Percentiles rank a stretch among this genome's conserved stretches.
phyloP scores from a whole-genome alignment of 768 basidiomycete genomes.

The Suillus spraguei region DNA sequence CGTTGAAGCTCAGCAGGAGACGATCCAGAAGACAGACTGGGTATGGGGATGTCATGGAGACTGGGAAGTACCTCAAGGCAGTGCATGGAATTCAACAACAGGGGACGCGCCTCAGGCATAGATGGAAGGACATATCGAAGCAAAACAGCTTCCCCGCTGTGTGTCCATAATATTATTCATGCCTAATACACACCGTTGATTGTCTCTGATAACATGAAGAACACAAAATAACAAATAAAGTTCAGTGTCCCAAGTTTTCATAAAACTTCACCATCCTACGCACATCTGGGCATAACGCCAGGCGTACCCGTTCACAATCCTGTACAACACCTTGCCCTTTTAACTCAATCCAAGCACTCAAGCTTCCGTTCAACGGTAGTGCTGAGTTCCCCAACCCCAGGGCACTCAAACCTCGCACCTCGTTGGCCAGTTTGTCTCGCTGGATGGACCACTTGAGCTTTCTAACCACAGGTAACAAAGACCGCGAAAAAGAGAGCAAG shows the following conservation, averaged over 20 bases:
- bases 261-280: conserved; percentile 61
- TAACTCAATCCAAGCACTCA: conserved; percentile 59
- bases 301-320: conserved; percentile 65
- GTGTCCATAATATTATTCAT: not conserved
- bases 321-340: conserved; percentile 50
- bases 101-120: not conserved
- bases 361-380: conserved; percentile 35
- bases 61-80: conserved; percentile 54
- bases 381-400: conserved; percentile 22
- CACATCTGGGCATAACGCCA: conserved; percentile 70
- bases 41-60: conserved; percentile 72
- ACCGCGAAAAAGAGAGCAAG: conserved; percentile 55
- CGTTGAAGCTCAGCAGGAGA: conserved; percentile 66
- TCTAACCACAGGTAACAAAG: conserved; percentile 63
- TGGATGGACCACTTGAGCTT: conserved; percentile 74
- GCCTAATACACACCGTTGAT: not conserved
- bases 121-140: not conserved
- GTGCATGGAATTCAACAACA: conserved; percentile 1
- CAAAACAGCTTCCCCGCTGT: not conserved
- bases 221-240: not conserved
- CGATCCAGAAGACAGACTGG: conserved; percentile 72
- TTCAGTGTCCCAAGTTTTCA: conserved; percentile 42
- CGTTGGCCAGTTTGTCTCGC: conserved; percentile 59
- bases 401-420: conserved; percentile 47
- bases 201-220: not conserved